These are phyloP conservation scores for Flaveria robusta DNA, from an alignment of 129 eudicot genomes.

Conservation along the genomic window DNA sequence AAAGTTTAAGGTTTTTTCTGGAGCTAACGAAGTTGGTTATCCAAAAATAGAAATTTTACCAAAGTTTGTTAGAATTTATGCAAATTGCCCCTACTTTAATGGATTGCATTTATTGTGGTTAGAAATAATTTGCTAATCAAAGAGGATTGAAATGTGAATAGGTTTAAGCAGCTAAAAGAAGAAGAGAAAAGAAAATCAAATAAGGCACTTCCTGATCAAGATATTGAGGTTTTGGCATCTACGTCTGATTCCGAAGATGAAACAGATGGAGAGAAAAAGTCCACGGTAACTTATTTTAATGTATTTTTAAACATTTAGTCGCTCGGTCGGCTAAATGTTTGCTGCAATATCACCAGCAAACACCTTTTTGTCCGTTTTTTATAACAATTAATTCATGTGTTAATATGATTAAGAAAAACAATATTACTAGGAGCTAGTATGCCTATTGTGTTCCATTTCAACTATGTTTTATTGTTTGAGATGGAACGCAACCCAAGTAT, in stretches of 20 bases:
- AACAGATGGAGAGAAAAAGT: slow-evolving; percentile 45
- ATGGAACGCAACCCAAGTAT: background rate
- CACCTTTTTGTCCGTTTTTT: background rate
- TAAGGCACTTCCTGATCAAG: slow-evolving; percentile 59
- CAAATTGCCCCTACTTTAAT: background rate
- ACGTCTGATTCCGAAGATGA: slow-evolving; percentile 63
- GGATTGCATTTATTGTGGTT: slow-evolving; percentile 8
- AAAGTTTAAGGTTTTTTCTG: slow-evolving; percentile 1
- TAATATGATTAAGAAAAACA: background rate
- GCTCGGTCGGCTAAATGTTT: background rate
- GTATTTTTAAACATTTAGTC: background rate
- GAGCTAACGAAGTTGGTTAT: background rate
- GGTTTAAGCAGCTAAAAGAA: slow-evolving; percentile 80
- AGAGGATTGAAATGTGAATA: slow-evolving; percentile 29
- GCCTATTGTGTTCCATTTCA: background rate
- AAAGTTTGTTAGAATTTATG: background rate
- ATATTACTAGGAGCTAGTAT: background rate
- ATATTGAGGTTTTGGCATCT: slow-evolving; percentile 53
- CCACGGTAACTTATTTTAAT: slow-evolving; percentile 47
- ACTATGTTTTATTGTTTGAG: background rate
- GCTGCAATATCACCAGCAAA: background rate
- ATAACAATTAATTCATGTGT: background rate
- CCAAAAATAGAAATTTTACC: slow-evolving; percentile 2
- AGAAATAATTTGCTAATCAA: slow-evolving; percentile 22
- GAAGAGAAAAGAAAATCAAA: slow-evolving; percentile 54